These are phyloP conservation scores for Kwoniella sp. DNA, from an alignment of 768 basidiomycete genomes.

Conservation along the genomic window DNA sequence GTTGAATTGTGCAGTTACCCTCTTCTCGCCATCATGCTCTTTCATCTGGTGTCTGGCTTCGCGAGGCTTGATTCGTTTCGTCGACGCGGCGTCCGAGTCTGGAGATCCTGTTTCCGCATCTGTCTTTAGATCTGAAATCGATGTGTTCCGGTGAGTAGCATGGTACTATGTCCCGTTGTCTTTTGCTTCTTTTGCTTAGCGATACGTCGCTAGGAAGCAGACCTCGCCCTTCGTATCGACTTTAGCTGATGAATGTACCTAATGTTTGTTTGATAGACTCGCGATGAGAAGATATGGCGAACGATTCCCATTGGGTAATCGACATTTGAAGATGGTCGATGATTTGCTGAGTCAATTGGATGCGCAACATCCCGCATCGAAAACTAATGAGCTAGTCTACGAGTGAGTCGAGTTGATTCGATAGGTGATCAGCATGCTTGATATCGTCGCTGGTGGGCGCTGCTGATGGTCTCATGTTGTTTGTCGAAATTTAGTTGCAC, in stretches of 20 bases:
- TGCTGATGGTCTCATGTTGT: too few species aligned
- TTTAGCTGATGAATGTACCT: too few species aligned
- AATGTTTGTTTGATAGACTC: constrained; percentile 14
- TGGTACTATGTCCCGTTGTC: too few species aligned
- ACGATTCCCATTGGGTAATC: constrained; percentile 33
- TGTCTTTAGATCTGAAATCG: constrained; percentile 42
- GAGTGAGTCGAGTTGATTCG: neutral
- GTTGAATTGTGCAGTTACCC: constrained; percentile 28
- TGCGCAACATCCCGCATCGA: neutral
- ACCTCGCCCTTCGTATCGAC: too few species aligned
- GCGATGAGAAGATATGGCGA: constrained; percentile 38
- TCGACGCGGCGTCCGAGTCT: constrained; percentile 31
- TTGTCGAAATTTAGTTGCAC: too few species aligned
- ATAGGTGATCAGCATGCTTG: too few species aligned
- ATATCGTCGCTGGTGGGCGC: too few species aligned
- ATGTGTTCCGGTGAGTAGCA: constrained; percentile 41
- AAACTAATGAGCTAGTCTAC: neutral
- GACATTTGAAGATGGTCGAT: constrained; percentile 33
- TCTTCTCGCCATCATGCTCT: constrained; percentile 29
- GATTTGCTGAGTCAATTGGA: constrained; percentile 11
- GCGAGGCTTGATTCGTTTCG: constrained; percentile 33
- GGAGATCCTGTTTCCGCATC: constrained; percentile 40
- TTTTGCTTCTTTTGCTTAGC: too few species aligned
- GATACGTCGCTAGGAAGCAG: too few species aligned
- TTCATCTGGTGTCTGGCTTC: constrained; percentile 34